Evolutionary conservation across 139 green algal genomes (phyloP).

Genomic region (Chlorella sp.): DNA sequence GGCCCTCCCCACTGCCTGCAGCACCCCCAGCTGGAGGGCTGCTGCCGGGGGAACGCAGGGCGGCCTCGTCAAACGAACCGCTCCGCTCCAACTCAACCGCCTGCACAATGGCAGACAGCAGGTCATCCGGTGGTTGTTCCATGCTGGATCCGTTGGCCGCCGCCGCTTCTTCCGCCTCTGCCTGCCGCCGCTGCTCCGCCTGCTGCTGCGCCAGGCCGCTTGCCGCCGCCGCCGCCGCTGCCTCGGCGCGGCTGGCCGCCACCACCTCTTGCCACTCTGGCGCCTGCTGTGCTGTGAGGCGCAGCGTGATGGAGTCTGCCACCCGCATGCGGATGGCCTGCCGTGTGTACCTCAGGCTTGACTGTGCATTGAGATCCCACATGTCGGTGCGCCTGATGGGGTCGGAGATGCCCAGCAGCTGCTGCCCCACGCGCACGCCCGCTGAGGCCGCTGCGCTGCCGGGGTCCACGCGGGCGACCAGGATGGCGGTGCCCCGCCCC

Average conservation of each 20-base stretch:
- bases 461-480: background rate
- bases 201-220: background rate
- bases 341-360: conserved; percentile 31
- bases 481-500: conserved; percentile 13
- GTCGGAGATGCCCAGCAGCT: conserved; percentile 39
- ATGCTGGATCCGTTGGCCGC: background rate
- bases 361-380: conserved; percentile 25
- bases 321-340: conserved; percentile 39
- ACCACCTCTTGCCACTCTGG: background rate
- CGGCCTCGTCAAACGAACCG: background rate
- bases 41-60: background rate
- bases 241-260: background rate
- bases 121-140: background rate
- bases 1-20: background rate
- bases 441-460: background rate
- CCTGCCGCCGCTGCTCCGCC: background rate
- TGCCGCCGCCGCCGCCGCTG: background rate
- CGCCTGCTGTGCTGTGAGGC: background rate
- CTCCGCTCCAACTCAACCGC: background rate
- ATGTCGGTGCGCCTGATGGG: conserved; percentile 11
- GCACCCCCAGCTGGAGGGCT: background rate
- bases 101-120: conserved; percentile 13
- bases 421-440: conserved; percentile 31
- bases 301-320: conserved; percentile 18
- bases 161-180: background rate